A percentile compares a stretch with the other conserved stretches of the same genome.
Conservation (phyloP, 164 flowering plant genomes). For the Vitis cinerea region DNA sequence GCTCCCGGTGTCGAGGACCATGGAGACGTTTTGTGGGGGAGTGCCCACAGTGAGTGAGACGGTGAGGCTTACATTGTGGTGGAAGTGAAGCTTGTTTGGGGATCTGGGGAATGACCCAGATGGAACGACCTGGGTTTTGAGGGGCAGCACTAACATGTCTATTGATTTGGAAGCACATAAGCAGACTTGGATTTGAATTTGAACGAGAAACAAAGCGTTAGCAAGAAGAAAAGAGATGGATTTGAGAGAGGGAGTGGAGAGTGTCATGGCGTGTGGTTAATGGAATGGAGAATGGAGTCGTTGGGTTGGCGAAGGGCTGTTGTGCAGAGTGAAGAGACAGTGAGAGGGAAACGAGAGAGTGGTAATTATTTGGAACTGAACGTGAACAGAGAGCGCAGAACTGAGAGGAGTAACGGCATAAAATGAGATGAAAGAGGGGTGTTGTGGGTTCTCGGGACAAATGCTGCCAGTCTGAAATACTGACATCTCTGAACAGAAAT, state of each 20-base stretch:
- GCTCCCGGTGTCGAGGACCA: constrained; percentile 92
- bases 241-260: constrained; percentile 4
- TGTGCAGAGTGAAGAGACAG: no score
- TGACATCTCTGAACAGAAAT: no score
- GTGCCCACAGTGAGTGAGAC: constrained; percentile 68
- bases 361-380: no score
- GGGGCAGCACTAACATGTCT: constrained; percentile 33
- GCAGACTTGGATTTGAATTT: constrained; percentile 1
- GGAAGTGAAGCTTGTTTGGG: constrained; percentile 57
- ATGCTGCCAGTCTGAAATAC: no score
- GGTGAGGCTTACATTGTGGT: constrained; percentile 58
- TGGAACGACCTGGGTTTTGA: constrained; percentile 46
- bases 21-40: constrained; percentile 68
- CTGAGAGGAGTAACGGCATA: no score
- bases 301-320: no score
- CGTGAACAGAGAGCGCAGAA: no score
- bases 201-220: not conserved
- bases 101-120: constrained; percentile 33
- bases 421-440: no score
- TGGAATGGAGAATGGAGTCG: no score
- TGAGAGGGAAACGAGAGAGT: no score
- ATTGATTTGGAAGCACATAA: constrained; percentile 19
- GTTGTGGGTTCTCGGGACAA: no score
- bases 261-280: no score
- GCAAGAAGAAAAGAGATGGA: not conserved